A percentile compares a stretch with the other conserved stretches of the same genome.
These are phyloP conservation scores for Aspergillus sp. DNA, from an alignment of 2,329 filamentous ascomycete species.

Conservation along the genomic window DNA sequence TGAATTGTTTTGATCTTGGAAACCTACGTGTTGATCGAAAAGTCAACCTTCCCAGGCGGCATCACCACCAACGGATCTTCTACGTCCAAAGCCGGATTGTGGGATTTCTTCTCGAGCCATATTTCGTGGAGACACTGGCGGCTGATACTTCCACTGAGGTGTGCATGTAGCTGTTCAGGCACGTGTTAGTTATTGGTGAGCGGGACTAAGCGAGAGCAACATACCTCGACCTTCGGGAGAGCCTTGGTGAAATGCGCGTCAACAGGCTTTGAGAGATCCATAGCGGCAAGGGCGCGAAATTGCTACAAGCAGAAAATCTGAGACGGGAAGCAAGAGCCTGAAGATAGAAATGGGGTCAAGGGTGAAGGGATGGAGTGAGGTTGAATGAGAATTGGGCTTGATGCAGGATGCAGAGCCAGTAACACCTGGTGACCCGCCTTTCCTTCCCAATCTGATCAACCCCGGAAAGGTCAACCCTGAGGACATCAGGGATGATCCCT, in stretches of 20 bases:
- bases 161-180: constrained; percentile 70
- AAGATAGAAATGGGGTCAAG: not conserved
- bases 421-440: not conserved
- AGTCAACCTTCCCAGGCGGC: constrained; percentile 72
- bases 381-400: not conserved
- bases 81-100: constrained; percentile 57
- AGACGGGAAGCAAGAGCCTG: not conserved
- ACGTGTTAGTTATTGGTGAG: not conserved
- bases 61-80: constrained; percentile 72
- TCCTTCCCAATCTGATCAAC: not conserved
- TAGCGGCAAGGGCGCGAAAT: constrained; percentile 14
- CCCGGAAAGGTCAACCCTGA: not conserved
- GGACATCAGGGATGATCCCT: not conserved
- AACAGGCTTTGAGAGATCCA: constrained; percentile 34
- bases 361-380: not conserved
- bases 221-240: constrained; percentile 45
- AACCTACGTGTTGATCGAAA: constrained; percentile 68
- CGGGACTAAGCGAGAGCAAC: not conserved
- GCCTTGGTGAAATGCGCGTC: constrained; percentile 36
- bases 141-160: constrained; percentile 78
- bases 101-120: constrained; percentile 65
- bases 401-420: not conserved
- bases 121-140: constrained; percentile 73
- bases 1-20: not conserved
- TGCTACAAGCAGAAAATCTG: not conserved